Evolutionary conservation across 768 basidiomycete species (phyloP).

Genomic region (Hortiboletus campestris): DNA sequence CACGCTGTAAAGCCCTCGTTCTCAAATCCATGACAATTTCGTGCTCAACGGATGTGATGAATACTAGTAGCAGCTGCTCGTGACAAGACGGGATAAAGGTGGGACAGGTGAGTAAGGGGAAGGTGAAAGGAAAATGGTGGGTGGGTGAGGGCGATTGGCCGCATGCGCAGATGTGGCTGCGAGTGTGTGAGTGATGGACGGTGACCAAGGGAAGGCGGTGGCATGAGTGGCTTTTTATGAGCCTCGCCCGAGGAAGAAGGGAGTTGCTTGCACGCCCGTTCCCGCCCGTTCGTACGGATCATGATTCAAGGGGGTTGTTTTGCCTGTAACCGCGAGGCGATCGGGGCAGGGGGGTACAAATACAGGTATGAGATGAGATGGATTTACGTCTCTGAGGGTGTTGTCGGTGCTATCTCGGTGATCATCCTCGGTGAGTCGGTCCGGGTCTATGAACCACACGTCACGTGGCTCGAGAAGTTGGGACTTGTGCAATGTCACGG

Average conservation of each 20-base stretch:
- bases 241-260: slow-evolving; percentile 9
- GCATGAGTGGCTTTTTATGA: slow-evolving; percentile 6
- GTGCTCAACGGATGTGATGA: not conserved
- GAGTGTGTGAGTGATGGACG: not conserved
- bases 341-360: slow-evolving; percentile 13
- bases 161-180: not conserved
- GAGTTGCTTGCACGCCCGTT: slow-evolving; percentile 1
- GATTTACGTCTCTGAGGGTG: slow-evolving; percentile 14
- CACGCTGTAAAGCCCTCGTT: slow-evolving; percentile 8
- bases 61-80: not conserved
- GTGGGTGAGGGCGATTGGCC: not conserved
- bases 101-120: not conserved
- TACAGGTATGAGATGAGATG: not conserved
- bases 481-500: not conserved
- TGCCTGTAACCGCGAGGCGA: slow-evolving; percentile 12
- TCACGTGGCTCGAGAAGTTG: not conserved
- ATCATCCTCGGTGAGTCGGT: not conserved
- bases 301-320: not conserved
- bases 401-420: not conserved
- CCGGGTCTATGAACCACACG: not conserved
- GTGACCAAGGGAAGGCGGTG: not conserved
- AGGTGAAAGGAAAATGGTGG: not conserved
- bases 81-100: not conserved
- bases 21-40: slow-evolving; percentile 8
- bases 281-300: not conserved